A percentile compares a stretch with the other conserved stretches of the same genome.
Evolutionary conservation across 176 grass and related monocot species (phyloP).

Genomic region (Canna indica): DNA sequence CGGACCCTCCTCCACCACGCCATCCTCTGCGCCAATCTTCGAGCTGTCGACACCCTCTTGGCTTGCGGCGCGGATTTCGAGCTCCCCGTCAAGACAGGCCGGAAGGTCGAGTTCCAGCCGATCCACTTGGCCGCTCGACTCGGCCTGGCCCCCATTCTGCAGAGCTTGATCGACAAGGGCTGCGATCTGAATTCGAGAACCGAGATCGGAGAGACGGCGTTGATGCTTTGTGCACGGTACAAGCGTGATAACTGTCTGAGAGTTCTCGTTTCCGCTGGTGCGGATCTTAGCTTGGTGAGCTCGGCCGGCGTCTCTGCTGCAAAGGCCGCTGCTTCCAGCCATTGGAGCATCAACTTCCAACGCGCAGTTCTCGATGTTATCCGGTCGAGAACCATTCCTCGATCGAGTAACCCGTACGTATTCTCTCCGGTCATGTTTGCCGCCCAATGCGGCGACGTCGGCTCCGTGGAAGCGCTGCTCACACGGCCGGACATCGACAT

Average conservation of each 20-base stretch:
- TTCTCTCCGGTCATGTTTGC: conserved; percentile 63
- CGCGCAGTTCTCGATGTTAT: conserved; percentile 35
- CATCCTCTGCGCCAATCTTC: conserved; percentile 61
- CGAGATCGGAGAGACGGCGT: conserved; percentile 40
- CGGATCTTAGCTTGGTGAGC: conserved; percentile 63
- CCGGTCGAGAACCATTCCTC: conserved; percentile 37
- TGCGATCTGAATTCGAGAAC: conserved; percentile 57
- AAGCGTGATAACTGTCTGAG: conserved; percentile 56
- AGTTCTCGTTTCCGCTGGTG: conserved; percentile 42
- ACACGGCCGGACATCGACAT: conserved; percentile 39
- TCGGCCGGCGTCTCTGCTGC: conserved; percentile 33
- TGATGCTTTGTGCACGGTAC: conserved; percentile 44
- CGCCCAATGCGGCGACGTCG: conserved; percentile 36
- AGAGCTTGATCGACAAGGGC: conserved; percentile 35
- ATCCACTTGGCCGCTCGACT: conserved; percentile 66
- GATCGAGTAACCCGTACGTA: conserved; percentile 41
- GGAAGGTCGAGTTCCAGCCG: conserved; percentile 40
- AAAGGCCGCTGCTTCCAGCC: conserved; percentile 28
- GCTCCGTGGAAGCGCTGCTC: conserved; percentile 46
- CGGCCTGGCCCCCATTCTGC: conserved; percentile 44
- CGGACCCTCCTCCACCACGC: conserved; percentile 82
- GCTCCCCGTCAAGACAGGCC: conserved; percentile 39
- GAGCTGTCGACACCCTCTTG: conserved; percentile 53
- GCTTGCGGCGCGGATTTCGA: conserved; percentile 43
- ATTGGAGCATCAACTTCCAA: conserved; percentile 47